These are phyloP conservation scores for Puccinia hordei DNA, from an alignment of 1,284 basidiomycete species.

Conservation along the genomic window DNA sequence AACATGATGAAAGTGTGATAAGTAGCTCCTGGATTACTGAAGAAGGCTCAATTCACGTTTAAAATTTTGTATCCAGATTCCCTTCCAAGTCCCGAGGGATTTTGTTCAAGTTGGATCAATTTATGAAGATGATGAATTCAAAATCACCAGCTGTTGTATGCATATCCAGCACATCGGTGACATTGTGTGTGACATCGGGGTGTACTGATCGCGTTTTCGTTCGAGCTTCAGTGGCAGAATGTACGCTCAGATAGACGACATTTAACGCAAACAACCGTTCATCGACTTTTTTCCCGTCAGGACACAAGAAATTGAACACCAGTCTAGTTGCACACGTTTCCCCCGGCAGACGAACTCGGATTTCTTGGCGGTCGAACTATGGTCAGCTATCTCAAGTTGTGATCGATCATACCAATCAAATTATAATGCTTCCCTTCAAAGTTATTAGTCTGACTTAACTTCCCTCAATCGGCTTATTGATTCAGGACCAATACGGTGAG, in stretches of 20 bases:
- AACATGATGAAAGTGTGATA: no score
- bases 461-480: not conserved
- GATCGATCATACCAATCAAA: slow-evolving; percentile 7
- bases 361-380: slow-evolving; percentile 3
- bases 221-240: not conserved
- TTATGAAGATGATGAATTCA: no score
- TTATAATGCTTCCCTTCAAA: slow-evolving; percentile 17
- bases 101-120: no score
- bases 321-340: not conserved
- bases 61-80: not conserved
- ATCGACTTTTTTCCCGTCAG: not conserved
- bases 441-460: slow-evolving; percentile 16
- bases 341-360: not conserved
- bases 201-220: not conserved
- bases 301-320: not conserved
- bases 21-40: no score
- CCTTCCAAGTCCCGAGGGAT: not conserved
- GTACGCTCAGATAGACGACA: not conserved
- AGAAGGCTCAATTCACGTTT: not conserved
- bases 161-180: not conserved
- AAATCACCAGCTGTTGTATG: no score
- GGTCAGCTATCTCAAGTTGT: slow-evolving; percentile 23
- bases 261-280: not conserved
- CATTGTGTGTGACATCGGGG: not conserved
- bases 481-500: slow-evolving; percentile 49